Evolutionary conservation across 1,139 yeast species (phyloP).

Genomic region (Petasospora fabianii): DNA sequence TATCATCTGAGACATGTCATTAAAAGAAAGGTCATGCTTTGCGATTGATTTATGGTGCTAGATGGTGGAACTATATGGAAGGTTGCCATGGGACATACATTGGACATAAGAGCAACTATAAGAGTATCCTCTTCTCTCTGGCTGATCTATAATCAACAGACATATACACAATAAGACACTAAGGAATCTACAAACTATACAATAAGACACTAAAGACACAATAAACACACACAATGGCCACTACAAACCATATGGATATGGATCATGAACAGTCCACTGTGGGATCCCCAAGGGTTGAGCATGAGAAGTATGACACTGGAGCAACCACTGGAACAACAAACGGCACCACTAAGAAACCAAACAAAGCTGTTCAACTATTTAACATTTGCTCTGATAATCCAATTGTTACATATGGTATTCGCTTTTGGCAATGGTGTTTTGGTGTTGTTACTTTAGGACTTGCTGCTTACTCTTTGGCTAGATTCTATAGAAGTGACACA

Average conservation of each 20-base stretch:
- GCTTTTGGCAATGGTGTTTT: conserved; percentile 16
- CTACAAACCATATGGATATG: not conserved
- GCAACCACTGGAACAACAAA: not conserved
- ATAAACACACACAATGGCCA: not conserved
- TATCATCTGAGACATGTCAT: no score
- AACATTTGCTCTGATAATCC: conserved; percentile 11
- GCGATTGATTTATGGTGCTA: no score
- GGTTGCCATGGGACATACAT: no score
- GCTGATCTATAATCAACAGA: not conserved
- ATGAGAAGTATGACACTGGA: conserved; percentile 13
- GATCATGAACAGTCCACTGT: conserved; percentile 24
- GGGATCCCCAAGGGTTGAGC: conserved; percentile 18
- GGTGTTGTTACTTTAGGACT: conserved; percentile 17
- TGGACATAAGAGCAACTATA: no score
- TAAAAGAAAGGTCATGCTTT: no score
- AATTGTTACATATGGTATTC: conserved; percentile 14
- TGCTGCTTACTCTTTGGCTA: conserved; percentile 17
- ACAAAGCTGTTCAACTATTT: not conserved
- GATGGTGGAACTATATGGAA: not conserved
- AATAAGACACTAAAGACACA: conserved; percentile 1
- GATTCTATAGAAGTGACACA: conserved; percentile 16
- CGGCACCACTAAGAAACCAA: conserved; percentile 1
- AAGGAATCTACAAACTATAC: not conserved
- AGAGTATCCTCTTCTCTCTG: no score
- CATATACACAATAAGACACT: not conserved